Percentiles rank a stretch among this genome's conserved stretches.
These are phyloP conservation scores for Chlorella sp. DNA, from an alignment of 139 green algal genomes.

Conservation along the genomic window DNA sequence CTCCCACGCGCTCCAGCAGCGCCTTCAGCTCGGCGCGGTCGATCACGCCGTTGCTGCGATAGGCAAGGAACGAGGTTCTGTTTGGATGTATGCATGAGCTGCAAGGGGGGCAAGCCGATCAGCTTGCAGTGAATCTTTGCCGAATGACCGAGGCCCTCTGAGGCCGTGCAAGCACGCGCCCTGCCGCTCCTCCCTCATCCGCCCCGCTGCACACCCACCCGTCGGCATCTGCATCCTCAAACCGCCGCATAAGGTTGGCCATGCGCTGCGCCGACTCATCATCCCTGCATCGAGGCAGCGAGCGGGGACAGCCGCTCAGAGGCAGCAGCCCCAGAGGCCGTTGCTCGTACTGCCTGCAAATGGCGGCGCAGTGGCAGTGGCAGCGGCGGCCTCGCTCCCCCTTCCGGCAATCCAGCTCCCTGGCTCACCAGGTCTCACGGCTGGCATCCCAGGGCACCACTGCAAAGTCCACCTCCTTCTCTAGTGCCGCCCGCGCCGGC, in stretches of 20 bases:
- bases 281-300: neutral
- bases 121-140: no score
- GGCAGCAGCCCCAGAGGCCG: no score
- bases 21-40: slow-evolving; percentile 28
- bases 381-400: no score
- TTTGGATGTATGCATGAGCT: no score
- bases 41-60: slow-evolving; percentile 41
- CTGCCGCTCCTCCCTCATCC: no score
- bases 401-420: no score
- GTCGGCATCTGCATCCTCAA: slow-evolving; percentile 35
- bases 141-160: no score
- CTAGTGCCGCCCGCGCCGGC: neutral
- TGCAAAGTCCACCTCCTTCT: neutral
- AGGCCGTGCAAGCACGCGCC: neutral
- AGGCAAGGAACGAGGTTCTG: no score
- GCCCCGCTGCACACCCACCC: neutral
- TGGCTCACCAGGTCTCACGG: slow-evolving; percentile 14
- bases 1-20: slow-evolving; percentile 46
- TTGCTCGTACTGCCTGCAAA: no score
- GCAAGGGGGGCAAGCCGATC: no score
- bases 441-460: slow-evolving; percentile 18
- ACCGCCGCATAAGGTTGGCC: slow-evolving; percentile 9
- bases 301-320: no score
- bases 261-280: slow-evolving; percentile 3
- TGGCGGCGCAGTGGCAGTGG: no score